Evolutionary conservation across 2,329 filamentous ascomycete genomes (phyloP).

Genomic region (Chalaropsis thielavioides): DNA sequence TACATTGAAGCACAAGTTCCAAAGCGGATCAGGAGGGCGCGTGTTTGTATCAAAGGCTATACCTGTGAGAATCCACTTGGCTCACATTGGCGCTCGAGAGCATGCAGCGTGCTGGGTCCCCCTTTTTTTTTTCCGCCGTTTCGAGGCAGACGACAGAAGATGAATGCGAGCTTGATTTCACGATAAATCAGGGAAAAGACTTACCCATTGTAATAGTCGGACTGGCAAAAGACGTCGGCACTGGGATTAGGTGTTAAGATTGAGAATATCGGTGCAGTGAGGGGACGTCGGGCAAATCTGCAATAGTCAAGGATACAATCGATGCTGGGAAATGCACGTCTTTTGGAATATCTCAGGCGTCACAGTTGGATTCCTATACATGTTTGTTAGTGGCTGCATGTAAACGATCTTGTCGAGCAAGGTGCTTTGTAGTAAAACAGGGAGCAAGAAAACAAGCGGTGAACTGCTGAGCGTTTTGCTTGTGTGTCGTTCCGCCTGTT

Average conservation of each 20-base stretch:
- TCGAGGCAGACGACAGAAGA: no score
- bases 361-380: conserved; percentile 3
- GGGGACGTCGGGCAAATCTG: background rate
- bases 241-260: background rate
- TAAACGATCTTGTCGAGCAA: background rate
- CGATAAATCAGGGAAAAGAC: background rate
- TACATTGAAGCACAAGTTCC: background rate
- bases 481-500: background rate
- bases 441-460: background rate
- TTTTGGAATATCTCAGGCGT: background rate
- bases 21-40: background rate
- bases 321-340: background rate
- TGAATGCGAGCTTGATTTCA: no score
- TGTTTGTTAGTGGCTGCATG: conserved; percentile 10
- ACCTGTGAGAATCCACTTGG: background rate
- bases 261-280: background rate
- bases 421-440: background rate
- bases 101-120: background rate
- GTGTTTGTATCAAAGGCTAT: background rate
- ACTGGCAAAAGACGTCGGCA: background rate
- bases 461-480: background rate
- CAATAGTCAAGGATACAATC: background rate
- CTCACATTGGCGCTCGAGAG: background rate
- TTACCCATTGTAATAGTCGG: background rate
- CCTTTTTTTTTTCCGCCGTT: background rate